phyloP scores from a whole-genome alignment of 2,329 filamentous ascomycete species.

The Parascedosporium putredinis region DNA sequence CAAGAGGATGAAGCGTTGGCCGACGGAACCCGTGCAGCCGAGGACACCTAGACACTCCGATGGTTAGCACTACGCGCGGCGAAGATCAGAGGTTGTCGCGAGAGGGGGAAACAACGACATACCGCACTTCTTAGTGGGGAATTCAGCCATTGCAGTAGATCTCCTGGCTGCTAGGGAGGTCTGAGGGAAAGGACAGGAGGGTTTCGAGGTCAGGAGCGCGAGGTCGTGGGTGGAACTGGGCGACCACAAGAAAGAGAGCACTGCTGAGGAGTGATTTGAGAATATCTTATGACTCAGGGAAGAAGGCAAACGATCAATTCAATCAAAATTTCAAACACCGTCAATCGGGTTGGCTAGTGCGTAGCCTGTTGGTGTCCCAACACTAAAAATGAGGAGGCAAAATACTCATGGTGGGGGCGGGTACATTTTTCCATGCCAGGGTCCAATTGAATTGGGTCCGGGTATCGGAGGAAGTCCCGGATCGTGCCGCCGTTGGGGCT shows the following conservation, averaged over 20 bases:
- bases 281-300: too few species aligned
- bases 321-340: neutral
- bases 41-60: slow-evolving; percentile 53
- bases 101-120: too few species aligned
- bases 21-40: slow-evolving; percentile 87
- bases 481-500: too few species aligned
- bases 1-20: slow-evolving; percentile 89
- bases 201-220: neutral
- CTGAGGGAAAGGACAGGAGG: neutral
- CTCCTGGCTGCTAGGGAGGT: neutral
- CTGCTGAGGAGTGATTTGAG: too few species aligned
- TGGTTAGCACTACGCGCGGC: slow-evolving; percentile 4
- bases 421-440: neutral
- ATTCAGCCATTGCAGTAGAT: slow-evolving; percentile 23
- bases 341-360: neutral
- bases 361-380: too few species aligned
- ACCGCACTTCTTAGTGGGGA: slow-evolving; percentile 50
- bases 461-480: neutral
- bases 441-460: neutral
- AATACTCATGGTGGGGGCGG: neutral
- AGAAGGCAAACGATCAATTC: neutral
- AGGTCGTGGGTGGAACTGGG: too few species aligned
- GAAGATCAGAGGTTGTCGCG: too few species aligned
- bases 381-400: too few species aligned
- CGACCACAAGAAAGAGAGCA: too few species aligned